Evolutionary conservation across 352 stramenopile genomes (phyloP), one percentile per base, ranked within the genome.

Genomic region (Albugo candida): DNA sequence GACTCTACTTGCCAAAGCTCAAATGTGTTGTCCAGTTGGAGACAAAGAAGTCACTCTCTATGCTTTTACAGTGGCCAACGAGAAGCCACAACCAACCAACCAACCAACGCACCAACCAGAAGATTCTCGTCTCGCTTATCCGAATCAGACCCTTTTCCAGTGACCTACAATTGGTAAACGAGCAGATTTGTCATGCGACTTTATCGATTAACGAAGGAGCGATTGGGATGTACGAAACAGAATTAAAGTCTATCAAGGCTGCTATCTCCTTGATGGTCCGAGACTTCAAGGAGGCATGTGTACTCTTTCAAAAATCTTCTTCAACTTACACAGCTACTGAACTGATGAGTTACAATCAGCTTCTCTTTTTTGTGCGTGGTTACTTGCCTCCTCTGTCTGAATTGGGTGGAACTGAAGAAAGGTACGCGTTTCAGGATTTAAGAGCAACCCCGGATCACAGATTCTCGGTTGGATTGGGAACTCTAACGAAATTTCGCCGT

Each of bases 161-260:
- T 41, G 76, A 92, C 61, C 49, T 88, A 45, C 67, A 83, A 19
- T 59, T 89, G 16, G 78, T 94, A 17, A 81, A 94, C 46, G 64
- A 61, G 53, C 59, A 87, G 56, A 85, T 95, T 55, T 88, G 91
- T 51, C 84, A 87, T 63, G 92, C 92, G 10, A 76, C 75, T 8
- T 58, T 49, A 41, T 50, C 86, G 1, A 95, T 95, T 47, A 92
- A 97, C 49, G 85, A 94, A 54, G 94, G 94, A 36, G 94, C 34
- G 95, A 99, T 66, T 99, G 95, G 95, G 95, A 99, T 65, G 83
- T 93, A 43, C 88, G 93, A 40, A 99, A 99, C 71, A 83, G 95
- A 13, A 70, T 98, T 20, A 97, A 97, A 70, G 94, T 98, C 13
- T 99, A 99, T 70, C 81, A 96, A 61, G 93, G 91, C 11, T 80